phyloP scores from a whole-genome alignment of 768 basidiomycete species.

The Ramaria sp. region DNA sequence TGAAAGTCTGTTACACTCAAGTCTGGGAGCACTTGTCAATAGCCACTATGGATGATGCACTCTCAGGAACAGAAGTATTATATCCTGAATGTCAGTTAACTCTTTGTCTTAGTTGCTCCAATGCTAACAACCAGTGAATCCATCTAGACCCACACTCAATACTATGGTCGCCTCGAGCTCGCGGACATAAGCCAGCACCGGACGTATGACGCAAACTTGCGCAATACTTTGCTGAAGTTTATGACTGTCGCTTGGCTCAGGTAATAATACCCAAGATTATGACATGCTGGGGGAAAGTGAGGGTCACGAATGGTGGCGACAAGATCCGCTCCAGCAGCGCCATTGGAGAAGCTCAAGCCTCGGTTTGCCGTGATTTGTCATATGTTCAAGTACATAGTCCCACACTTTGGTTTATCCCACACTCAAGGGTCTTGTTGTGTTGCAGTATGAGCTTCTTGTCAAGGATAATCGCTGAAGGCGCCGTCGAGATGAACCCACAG shows the following conservation, averaged over 20 bases:
- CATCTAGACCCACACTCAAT: not conserved
- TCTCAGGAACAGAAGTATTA: not conserved
- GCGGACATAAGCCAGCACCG: not conserved
- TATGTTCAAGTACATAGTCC: not conserved
- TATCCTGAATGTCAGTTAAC: not conserved
- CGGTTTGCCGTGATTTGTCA: not conserved
- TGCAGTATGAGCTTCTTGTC: not conserved
- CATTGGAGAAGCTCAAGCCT: not conserved
- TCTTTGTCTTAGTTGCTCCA: not conserved
- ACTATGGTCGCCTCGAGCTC: not conserved
- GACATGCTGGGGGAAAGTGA: not conserved
- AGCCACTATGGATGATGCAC: not conserved
- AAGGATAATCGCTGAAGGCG: not conserved
- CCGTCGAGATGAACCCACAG: not conserved
- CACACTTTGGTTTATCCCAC: not conserved
- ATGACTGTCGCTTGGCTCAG: not conserved
- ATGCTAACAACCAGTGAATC: too few relatives aligned
- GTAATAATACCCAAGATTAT: not conserved
- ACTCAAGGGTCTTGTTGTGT: not conserved
- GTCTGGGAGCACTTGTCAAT: not conserved
- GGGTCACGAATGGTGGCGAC: not conserved
- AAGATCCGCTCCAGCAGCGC: not conserved
- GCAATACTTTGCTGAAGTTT: not conserved
- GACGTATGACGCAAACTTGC: not conserved
- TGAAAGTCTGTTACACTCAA: conserved; percentile 19